These are phyloP conservation scores for Eucalyptus globulus DNA, from an alignment of 345 rosid species.

Conservation along the genomic window DNA sequence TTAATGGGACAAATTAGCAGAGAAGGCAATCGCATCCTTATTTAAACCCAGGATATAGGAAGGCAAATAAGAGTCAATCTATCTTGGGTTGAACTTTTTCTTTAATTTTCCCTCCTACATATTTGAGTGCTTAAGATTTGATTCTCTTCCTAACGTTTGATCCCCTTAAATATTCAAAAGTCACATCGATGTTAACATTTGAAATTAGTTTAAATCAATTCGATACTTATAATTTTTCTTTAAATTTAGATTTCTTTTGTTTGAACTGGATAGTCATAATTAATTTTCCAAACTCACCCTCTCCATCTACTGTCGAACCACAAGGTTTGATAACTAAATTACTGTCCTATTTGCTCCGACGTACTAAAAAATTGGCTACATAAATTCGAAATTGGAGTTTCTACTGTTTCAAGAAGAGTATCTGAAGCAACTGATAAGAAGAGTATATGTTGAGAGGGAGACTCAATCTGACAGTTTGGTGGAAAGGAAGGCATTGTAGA, in stretches of 20 bases:
- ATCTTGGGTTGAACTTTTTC: not conserved
- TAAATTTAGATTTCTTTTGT: not conserved
- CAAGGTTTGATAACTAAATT: not conserved
- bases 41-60: not conserved
- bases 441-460: conserved; percentile 44
- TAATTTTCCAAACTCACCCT: not conserved
- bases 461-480: conserved; percentile 84
- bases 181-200: not conserved
- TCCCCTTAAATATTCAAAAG: not conserved
- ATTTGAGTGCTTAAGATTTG: not conserved
- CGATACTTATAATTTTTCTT: not conserved
- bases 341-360: not conserved
- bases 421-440: conserved; percentile 19
- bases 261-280: not conserved
- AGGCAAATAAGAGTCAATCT: not conserved
- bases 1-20: not conserved
- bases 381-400: not conserved
- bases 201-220: not conserved
- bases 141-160: not conserved
- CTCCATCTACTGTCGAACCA: not conserved
- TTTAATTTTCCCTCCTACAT: not conserved
- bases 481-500: conserved; percentile 18
- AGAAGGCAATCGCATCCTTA: not conserved
- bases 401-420: not conserved
- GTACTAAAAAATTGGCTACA: not conserved